These are phyloP conservation scores for Gyromitra esculenta DNA, from an alignment of 2,329 filamentous ascomycete genomes.

Conservation along the genomic window DNA sequence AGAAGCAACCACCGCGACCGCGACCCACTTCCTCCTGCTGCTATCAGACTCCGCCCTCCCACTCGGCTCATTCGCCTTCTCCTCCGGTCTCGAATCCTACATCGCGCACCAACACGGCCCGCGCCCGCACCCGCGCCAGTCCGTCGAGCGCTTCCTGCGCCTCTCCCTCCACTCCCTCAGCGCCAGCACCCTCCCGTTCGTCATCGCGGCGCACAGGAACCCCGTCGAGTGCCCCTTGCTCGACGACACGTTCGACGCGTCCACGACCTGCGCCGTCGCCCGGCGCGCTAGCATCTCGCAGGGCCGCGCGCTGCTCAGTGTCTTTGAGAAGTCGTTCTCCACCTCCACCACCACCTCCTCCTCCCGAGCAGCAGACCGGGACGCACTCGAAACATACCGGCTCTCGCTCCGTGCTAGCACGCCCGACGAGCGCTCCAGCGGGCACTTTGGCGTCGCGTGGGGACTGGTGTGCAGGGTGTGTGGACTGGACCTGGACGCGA, in stretches of 20 bases:
- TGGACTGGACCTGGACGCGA: conserved; percentile 69
- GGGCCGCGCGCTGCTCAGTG: conserved; percentile 75
- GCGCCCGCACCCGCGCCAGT: conserved; percentile 52
- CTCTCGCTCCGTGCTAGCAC: background rate
- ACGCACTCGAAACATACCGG: conserved; percentile 29
- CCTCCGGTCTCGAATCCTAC: conserved; percentile 82
- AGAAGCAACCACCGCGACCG: conserved; percentile 51
- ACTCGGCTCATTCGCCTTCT: conserved; percentile 87
- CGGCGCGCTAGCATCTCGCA: conserved; percentile 78
- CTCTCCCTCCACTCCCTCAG: conserved; percentile 77
- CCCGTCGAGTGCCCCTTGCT: conserved; percentile 66
- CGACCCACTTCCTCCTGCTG: conserved; percentile 74
- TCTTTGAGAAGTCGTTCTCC: conserved; percentile 78
- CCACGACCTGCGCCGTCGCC: conserved; percentile 80
- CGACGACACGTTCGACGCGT: conserved; percentile 80
- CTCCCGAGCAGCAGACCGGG: background rate
- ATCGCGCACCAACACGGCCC: conserved; percentile 69
- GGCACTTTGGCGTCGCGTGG: conserved; percentile 59
- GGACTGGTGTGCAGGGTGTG: conserved; percentile 73
- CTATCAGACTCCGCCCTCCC: conserved; percentile 84
- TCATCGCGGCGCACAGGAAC: conserved; percentile 70
- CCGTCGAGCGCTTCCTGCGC: conserved; percentile 71
- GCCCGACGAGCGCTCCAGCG: conserved; percentile 31
- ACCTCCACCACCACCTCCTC: background rate
- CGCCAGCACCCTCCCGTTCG: conserved; percentile 77